Conservation (phyloP, 164 flowering plant species). For the Berberis thunbergii region DNA sequence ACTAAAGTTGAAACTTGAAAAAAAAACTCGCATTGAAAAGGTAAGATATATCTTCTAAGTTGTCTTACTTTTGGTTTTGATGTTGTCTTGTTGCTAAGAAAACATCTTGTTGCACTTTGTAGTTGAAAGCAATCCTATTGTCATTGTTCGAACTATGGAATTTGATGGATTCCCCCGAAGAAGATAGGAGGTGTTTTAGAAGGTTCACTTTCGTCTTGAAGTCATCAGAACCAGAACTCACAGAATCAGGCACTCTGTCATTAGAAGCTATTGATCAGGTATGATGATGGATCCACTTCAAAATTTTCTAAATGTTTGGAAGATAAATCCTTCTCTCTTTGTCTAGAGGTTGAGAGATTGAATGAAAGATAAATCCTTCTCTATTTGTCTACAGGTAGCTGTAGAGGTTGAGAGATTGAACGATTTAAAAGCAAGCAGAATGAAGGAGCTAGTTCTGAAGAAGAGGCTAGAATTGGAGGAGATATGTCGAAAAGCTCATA, state of each 20-base stretch:
- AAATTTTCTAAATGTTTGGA: not conserved
- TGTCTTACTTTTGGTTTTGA: not conserved
- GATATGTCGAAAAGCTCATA: conserved; percentile 58
- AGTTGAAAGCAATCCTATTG: conserved; percentile 58
- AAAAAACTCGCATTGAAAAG: conserved; percentile 58
- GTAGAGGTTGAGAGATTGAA: conserved; percentile 66
- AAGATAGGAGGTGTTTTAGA: conserved; percentile 42
- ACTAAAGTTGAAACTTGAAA: conserved; percentile 51
- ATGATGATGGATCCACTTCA: not conserved
- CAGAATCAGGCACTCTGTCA: conserved; percentile 60
- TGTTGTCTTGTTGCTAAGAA: not conserved
- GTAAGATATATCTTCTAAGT: conserved; percentile 23
- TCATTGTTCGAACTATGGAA: conserved; percentile 75
- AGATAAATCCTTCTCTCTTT: conserved; percentile 3
- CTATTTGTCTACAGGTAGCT: not conserved
- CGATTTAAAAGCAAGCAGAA: conserved; percentile 79
- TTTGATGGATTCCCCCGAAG: conserved; percentile 71
- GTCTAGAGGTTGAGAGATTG: conserved; percentile 68
- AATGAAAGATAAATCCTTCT: conserved; percentile 11
- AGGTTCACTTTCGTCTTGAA: conserved; percentile 34
- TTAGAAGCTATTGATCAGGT: conserved; percentile 73
- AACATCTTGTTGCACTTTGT: conserved; percentile 14
- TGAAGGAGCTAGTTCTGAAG: conserved; percentile 86
- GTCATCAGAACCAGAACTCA: conserved; percentile 45
- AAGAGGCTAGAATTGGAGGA: conserved; percentile 83